Evolutionary conservation across 1,139 yeast species (phyloP).

Genomic region (Hansenula anomala): DNA sequence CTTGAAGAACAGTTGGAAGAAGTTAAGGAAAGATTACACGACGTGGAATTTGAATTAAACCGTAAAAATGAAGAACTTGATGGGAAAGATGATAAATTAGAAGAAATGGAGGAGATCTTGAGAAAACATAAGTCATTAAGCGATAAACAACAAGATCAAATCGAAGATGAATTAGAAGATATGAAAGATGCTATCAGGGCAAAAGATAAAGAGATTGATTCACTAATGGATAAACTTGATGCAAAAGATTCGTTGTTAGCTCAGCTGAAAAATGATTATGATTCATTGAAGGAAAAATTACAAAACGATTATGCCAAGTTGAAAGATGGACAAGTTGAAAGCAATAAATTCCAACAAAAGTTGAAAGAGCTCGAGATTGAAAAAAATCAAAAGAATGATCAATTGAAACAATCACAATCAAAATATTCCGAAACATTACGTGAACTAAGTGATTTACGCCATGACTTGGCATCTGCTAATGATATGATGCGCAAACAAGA

Average conservation of each 20-base stretch:
- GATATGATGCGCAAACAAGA: no score
- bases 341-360: no score
- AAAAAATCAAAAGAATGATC: background rate
- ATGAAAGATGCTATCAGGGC: background rate
- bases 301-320: background rate
- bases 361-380: background rate
- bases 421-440: no score
- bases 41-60: conserved; percentile 14
- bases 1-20: conserved; percentile 12
- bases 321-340: no score
- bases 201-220: background rate
- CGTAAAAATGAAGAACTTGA: conserved; percentile 18
- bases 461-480: no score
- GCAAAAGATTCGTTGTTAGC: background rate
- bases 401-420: no score
- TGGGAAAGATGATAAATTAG: conserved; percentile 16
- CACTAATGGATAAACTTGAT: background rate
- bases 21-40: conserved; percentile 9
- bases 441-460: no score
- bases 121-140: conserved; percentile 1
- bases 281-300: background rate
- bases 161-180: conserved; percentile 11
- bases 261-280: background rate
- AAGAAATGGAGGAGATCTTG: conserved; percentile 6
- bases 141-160: conserved; percentile 7